These are phyloP conservation scores for Coemansia sp. DNA, from an alignment of 192 early-diverging fungal species.

Conservation along the genomic window DNA sequence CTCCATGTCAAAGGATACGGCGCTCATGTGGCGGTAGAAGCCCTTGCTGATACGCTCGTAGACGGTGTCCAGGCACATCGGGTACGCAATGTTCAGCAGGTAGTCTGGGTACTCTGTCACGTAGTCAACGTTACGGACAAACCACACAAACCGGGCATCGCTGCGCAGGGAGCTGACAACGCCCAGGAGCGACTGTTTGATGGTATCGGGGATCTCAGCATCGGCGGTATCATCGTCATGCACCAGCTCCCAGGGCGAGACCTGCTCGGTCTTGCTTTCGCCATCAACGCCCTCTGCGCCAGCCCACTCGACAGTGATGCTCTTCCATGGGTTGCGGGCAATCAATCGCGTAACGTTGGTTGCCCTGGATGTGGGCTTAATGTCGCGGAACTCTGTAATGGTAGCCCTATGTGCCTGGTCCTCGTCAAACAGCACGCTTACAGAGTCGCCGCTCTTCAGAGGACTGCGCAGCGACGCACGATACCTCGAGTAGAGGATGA, in stretches of 20 bases:
- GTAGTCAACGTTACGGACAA: conserved; percentile 64
- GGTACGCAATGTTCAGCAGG: conserved; percentile 65
- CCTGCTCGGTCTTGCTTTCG: conserved; percentile 22
- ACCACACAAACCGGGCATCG: conserved; percentile 55
- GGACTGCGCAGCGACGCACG: conserved; percentile 56
- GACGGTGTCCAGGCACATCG: conserved; percentile 67
- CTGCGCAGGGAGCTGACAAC: conserved; percentile 48
- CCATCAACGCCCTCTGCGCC: conserved; percentile 5
- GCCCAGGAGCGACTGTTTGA: conserved; percentile 41
- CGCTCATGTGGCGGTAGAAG: conserved; percentile 64
- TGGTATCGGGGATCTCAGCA: conserved; percentile 20
- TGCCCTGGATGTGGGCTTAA: conserved; percentile 46
- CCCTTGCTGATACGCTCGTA: conserved; percentile 56
- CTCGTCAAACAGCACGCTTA: conserved; percentile 68
- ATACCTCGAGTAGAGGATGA: conserved; percentile 65
- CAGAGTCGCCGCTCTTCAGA: conserved; percentile 55
- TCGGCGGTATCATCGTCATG: conserved; percentile 19
- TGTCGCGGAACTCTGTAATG: conserved; percentile 54
- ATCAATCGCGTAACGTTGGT: conserved; percentile 50
- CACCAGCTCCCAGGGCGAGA: conserved; percentile 42
- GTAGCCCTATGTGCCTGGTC: conserved; percentile 57
- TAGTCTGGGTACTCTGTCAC: conserved; percentile 62
- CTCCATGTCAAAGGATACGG: conserved; percentile 67
- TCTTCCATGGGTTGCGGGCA: conserved; percentile 54
- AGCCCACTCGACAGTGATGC: conserved; percentile 44